Base-by-base conservation (phyloP, 2,329 filamentous ascomycete species). In the Xylariomycetidae sp. region DNA sequence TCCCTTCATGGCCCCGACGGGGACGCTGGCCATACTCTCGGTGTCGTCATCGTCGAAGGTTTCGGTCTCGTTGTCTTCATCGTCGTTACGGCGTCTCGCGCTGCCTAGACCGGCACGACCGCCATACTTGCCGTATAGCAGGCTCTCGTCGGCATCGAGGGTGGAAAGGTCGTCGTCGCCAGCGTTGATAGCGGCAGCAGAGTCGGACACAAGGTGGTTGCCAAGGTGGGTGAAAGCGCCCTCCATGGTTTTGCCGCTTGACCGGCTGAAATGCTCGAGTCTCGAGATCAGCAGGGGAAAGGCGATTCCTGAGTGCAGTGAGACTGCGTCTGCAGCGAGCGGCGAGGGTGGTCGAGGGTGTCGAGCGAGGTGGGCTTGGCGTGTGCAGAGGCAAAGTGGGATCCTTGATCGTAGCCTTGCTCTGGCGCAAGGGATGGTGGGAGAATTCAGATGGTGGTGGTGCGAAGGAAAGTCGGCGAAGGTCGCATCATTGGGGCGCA, bases 11-110 rank as follows among this genome's bases (percentile, higher is more conserved):
- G 82, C 85, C 46, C 87, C 86, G 19, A 88, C 75, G 7, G 86
- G 79, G 48, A 85, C 80, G 56, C 88, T 95, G 26, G 84, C 82
- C 56, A 94, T 53, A 50, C 76, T 82, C 57, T 81, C 77, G 40
- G 71, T 72, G 39, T 93, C 85, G 43, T 95, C 89, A 43, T 92
- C 85, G 46, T 88, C 85, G 50, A 84, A 82, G 29, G 73, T 75
- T 50, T 94, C 87, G 25, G 84, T 87, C 52, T 85, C 83, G 49
- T 93, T 90, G 54, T 95, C 89, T 47, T 95, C 89, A 55, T 94
- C 85, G 53, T 88, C 88, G 53, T 84, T 79, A 56, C 82, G 76
- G 48, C 86, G 79, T 29, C 60, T 52, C 35, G 60, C 57, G 27
- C 59, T 57, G 32, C 65, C 63, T 30, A 69, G 42, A 33, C 73